Base-by-base conservation (phyloP, 345 rosid species). In the Boechera divaricarpa region DNA sequence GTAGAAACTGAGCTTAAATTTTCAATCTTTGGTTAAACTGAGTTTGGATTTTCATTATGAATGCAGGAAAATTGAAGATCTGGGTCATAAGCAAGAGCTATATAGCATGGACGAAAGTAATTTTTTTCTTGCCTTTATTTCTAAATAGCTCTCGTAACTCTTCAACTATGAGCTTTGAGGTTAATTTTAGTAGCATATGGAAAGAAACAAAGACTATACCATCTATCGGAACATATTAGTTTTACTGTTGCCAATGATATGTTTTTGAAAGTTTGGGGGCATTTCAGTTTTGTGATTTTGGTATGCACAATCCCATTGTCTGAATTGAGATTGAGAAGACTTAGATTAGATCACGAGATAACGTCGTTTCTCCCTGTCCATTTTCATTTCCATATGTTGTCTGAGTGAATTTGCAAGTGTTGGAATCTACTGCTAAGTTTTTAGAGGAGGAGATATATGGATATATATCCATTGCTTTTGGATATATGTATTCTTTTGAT, bases 81-180 rank as follows among this genome's bases (percentile, higher is more conserved):
- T 70, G 38, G 70, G 47, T 33, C 75, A 53, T 1, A 51, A 68
- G 13, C 63, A 47, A 26, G 45, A 49, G 68, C 54, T 57, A 41
- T 21, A 39, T 21, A 39, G 15, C 64, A 77, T 77, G 80, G 80
- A 63, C 66, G 67, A 70, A 70, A 55, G 80, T 77, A 77, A 72
- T 10, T 51, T 48, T 38, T 11, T 18, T 74, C 10, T 44, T 56
- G 45, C 0, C 39, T 41, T 32, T 11, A 2, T 59, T 26, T 72
- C 53, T 38, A 2, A 70, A 29, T 15, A 35, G 0, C 10, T 10
- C 2, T 31, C 47, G 18, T 21, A 32, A 33, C 48, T 60, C 60
- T 72, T 48, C 47, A 28, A 9, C 6, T 73, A 11, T 63, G 10
- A 11, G 10, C 0, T 39, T 12, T 11, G 41, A 21, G 33, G 33